These are phyloP conservation scores for Cladophialophora immunda DNA, from an alignment of 2,329 filamentous ascomycete species.

Conservation along the genomic window DNA sequence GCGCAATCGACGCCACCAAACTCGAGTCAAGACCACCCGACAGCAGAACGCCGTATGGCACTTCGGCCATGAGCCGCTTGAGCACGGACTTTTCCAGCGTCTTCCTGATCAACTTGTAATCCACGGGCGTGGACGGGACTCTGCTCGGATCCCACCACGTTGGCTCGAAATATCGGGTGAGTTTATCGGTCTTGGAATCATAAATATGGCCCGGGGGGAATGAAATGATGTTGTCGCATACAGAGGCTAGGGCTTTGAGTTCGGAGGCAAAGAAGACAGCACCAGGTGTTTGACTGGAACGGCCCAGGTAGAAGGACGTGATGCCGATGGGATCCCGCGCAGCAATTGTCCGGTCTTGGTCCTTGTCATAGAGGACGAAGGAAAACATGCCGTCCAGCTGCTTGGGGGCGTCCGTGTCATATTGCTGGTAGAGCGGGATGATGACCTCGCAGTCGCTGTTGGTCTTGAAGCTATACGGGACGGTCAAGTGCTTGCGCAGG, in stretches of 20 bases:
- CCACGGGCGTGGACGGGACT: slow-evolving; percentile 80
- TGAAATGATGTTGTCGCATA: slow-evolving; percentile 92
- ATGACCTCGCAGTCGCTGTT: slow-evolving; percentile 99
- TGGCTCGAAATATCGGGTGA: slow-evolving; percentile 89
- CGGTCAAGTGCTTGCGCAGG: slow-evolving; percentile 85
- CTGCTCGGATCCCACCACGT: slow-evolving; percentile 87
- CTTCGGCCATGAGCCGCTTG: slow-evolving; percentile 98
- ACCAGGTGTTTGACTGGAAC: slow-evolving; percentile 81
- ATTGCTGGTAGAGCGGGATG: slow-evolving; percentile 94
- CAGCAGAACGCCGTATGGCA: slow-evolving; percentile 93
- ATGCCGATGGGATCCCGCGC: slow-evolving; percentile 96
- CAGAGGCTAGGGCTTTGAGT: slow-evolving; percentile 88
- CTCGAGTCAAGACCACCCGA: slow-evolving; percentile 97
- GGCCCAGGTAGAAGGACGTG: slow-evolving; percentile 96
- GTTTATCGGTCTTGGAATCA: slow-evolving; percentile 87
- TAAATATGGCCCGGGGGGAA: slow-evolving; percentile 97
- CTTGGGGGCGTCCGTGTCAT: slow-evolving; percentile 91
- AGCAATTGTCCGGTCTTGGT: slow-evolving; percentile 87
- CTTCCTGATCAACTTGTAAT: slow-evolving; percentile 82
- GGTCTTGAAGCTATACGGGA: slow-evolving; percentile 95
- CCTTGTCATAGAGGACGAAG: slow-evolving; percentile 97
- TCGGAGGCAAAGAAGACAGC: slow-evolving; percentile 97
- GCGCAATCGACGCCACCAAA: slow-evolving; percentile 92
- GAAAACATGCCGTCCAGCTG: slow-evolving; percentile 99
- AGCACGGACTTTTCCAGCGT: slow-evolving; percentile 89